A percentile compares a stretch with the other conserved stretches of the same genome.
Evolutionary conservation across 1,284 basidiomycete genomes (phyloP).

Genomic region (Ganoderma leucocontextum): DNA sequence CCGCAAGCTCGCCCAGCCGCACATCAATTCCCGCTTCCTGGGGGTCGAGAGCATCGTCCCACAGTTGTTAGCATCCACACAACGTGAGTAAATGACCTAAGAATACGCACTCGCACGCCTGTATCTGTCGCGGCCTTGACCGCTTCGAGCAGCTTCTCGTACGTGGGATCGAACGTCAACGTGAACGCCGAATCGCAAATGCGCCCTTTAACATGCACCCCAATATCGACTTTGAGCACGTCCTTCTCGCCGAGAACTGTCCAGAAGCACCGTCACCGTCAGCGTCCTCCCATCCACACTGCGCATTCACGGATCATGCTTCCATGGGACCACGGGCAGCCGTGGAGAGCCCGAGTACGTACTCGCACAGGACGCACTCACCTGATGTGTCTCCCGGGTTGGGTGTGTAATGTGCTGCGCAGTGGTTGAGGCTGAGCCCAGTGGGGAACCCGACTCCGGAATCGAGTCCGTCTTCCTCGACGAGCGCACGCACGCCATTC

Average conservation of each 20-base stretch:
- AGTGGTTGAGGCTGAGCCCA: slow-evolving; percentile 92
- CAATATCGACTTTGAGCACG: slow-evolving; percentile 97
- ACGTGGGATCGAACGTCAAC: slow-evolving; percentile 88
- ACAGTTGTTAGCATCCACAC: not conserved
- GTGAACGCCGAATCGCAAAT: slow-evolving; percentile 98
- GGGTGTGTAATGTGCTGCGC: slow-evolving; percentile 97
- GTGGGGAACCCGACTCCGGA: slow-evolving; percentile 97
- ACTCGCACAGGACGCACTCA: slow-evolving; percentile 48
- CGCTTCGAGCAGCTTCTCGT: slow-evolving; percentile 89
- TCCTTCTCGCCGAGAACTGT: slow-evolving; percentile 85
- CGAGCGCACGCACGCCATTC: slow-evolving; percentile 87
- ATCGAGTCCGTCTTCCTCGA: slow-evolving; percentile 91
- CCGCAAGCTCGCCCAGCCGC: slow-evolving; percentile 92
- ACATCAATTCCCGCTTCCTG: slow-evolving; percentile 98
- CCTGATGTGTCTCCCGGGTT: slow-evolving; percentile 93
- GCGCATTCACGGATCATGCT: slow-evolving; percentile 1
- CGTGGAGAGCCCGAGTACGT: not conserved
- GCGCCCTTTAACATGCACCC: slow-evolving; percentile 94
- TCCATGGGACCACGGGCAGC: slow-evolving; percentile 7
- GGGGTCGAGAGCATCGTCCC: not conserved
- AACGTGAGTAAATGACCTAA: not conserved
- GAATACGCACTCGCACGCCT: slow-evolving; percentile 73
- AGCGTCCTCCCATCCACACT: slow-evolving; percentile 10
- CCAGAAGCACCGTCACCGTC: slow-evolving; percentile 13
- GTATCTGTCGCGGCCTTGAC: slow-evolving; percentile 95